phyloP scores from a whole-genome alignment of 2,329 filamentous ascomycete genomes.

The Penicillium sp. region DNA sequence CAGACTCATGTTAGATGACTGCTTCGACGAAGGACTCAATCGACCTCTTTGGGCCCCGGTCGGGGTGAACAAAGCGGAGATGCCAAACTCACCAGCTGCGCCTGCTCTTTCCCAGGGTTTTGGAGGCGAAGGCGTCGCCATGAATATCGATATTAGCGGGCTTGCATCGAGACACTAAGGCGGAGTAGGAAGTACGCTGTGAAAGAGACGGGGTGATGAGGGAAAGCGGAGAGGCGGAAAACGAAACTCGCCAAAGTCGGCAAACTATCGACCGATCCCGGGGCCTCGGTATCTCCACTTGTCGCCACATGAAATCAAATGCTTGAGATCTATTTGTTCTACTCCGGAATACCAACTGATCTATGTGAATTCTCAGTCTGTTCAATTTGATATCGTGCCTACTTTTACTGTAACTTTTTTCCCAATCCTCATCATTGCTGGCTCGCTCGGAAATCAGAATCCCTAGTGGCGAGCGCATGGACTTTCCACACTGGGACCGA shows the following conservation, averaged over 20 bases:
- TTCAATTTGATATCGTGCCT: too few relatives aligned
- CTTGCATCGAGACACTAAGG: constrained; percentile 30
- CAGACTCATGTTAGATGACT: constrained; percentile 4
- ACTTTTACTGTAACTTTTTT: too few relatives aligned
- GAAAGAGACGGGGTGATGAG: constrained; percentile 11
- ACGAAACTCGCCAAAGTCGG: too few relatives aligned
- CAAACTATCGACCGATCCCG: too few relatives aligned
- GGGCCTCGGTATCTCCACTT: too few relatives aligned
- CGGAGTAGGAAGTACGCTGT: too few relatives aligned
- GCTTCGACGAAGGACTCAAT: neutral
- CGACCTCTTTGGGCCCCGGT: neutral
- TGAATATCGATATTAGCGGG: constrained; percentile 36
- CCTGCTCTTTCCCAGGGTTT: constrained; percentile 94
- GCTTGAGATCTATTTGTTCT: too few relatives aligned
- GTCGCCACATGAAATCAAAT: too few relatives aligned
- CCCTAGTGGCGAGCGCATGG: constrained; percentile 20
- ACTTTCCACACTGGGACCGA: constrained; percentile 3
- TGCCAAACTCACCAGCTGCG: constrained; percentile 54
- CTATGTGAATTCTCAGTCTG: neutral
- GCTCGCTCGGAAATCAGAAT: constrained; percentile 12
- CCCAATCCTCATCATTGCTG: too few relatives aligned
- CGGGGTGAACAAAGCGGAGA: constrained; percentile 1
- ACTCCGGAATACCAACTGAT: too few relatives aligned
- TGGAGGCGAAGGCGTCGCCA: constrained; percentile 75
- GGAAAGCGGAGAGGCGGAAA: constrained; percentile 16